phyloP scores from a whole-genome alignment of 129 eudicot genomes.

The Deinandra increscens region DNA sequence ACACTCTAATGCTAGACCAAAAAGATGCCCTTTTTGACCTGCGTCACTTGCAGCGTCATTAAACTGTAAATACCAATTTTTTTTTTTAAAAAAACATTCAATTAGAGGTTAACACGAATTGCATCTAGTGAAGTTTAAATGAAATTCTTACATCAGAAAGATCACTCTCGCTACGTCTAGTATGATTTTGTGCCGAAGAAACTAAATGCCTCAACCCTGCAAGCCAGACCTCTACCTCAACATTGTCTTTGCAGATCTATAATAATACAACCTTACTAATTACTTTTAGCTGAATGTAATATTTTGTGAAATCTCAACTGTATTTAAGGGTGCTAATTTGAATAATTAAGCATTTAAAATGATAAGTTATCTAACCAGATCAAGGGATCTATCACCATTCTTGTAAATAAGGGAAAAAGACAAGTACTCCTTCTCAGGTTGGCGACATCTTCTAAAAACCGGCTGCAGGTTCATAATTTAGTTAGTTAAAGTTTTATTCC shows the following conservation, averaged over 20 bases:
- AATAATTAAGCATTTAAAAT: not conserved
- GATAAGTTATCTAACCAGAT: slow-evolving; percentile 53
- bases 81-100: not conserved
- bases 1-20: slow-evolving; percentile 48
- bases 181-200: slow-evolving; percentile 39
- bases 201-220: slow-evolving; percentile 63
- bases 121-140: not conserved
- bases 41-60: slow-evolving; percentile 36
- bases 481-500: not conserved
- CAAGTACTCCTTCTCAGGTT: slow-evolving; percentile 84
- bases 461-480: slow-evolving; percentile 42
- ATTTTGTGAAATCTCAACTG: not conserved
- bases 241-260: slow-evolving; percentile 76
- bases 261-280: slow-evolving; percentile 15
- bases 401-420: slow-evolving; percentile 76
- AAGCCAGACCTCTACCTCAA: slow-evolving; percentile 71
- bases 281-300: slow-evolving; percentile 5
- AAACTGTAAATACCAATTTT: slow-evolving; percentile 33
- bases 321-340: slow-evolving; percentile 14
- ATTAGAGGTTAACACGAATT: slow-evolving; percentile 3
- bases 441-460: slow-evolving; percentile 65
- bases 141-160: slow-evolving; percentile 52
- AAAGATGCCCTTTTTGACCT: slow-evolving; percentile 36
- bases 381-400: slow-evolving; percentile 78
- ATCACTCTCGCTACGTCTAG: slow-evolving; percentile 56